phyloP scores from a whole-genome alignment of 2,329 filamentous ascomycete genomes.

The Huntiella decipiens region DNA sequence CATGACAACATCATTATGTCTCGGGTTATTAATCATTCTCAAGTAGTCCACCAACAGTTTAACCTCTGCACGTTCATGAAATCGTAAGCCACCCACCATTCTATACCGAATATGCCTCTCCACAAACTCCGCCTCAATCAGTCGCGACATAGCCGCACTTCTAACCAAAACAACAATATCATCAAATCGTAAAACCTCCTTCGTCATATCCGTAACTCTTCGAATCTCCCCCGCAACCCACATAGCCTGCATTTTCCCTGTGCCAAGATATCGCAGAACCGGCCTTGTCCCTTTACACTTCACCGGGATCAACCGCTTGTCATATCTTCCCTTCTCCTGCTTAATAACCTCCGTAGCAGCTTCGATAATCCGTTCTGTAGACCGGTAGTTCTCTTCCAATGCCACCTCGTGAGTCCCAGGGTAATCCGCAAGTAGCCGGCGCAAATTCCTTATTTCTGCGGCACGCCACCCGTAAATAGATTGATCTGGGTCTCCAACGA shows the following conservation, averaged over 20 bases:
- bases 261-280: slow-evolving; percentile 57
- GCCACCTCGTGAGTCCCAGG: slow-evolving; percentile 64
- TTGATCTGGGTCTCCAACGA: slow-evolving; percentile 92
- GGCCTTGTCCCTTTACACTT: slow-evolving; percentile 64
- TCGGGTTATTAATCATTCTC: slow-evolving; percentile 62
- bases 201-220: slow-evolving; percentile 50
- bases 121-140: slow-evolving; percentile 69
- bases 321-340: slow-evolving; percentile 63
- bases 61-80: slow-evolving; percentile 82
- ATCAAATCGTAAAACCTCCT: slow-evolving; percentile 49
- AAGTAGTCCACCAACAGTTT: slow-evolving; percentile 79
- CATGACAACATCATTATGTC: slow-evolving; percentile 70
- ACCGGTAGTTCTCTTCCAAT: slow-evolving; percentile 87
- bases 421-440: slow-evolving; percentile 57
- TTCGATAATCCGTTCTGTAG: slow-evolving; percentile 64
- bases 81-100: slow-evolving; percentile 73
- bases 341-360: slow-evolving; percentile 74
- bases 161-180: slow-evolving; percentile 81
- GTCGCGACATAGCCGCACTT: slow-evolving; percentile 61
- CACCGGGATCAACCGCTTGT: slow-evolving; percentile 62
- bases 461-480: slow-evolving; percentile 95
- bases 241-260: slow-evolving; percentile 52
- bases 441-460: slow-evolving; percentile 77
- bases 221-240: slow-evolving; percentile 81
- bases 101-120: slow-evolving; percentile 69